Evolutionary conservation across 352 stramenopile genomes (phyloP).

Genomic region (Thalassiosira sp.): DNA sequence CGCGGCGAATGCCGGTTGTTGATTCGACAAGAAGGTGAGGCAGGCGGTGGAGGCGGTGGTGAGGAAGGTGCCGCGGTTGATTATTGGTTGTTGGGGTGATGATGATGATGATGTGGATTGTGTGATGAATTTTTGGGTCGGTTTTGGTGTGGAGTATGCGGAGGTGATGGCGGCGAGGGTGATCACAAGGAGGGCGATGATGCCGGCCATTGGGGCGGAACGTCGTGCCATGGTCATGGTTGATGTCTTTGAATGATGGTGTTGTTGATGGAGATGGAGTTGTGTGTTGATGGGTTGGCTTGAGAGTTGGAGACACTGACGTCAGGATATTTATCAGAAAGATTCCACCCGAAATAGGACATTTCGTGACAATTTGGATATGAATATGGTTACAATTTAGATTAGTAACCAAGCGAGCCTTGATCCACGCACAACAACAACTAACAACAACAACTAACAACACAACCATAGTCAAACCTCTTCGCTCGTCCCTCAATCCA

Average conservation of each 20-base stretch:
- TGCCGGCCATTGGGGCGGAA: not conserved
- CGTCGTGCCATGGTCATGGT: slow-evolving; percentile 11
- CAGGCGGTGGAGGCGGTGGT: slow-evolving; percentile 9
- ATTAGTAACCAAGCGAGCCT: too few species aligned
- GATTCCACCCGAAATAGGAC: too few species aligned
- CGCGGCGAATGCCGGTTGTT: slow-evolving; percentile 36
- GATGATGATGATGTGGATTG: slow-evolving; percentile 2
- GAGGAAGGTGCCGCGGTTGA: slow-evolving; percentile 27
- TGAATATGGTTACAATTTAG: too few species aligned
- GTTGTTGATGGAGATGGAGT: too few species aligned
- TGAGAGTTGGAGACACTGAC: too few species aligned
- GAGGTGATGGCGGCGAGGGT: slow-evolving; percentile 11
- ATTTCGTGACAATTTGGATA: too few species aligned
- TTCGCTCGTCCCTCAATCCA: too few species aligned
- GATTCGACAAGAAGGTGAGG: slow-evolving; percentile 21
- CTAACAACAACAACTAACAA: not conserved
- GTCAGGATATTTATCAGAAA: too few species aligned
- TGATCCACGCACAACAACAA: too few species aligned
- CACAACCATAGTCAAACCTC: too few species aligned
- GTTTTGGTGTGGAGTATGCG: slow-evolving; percentile 19
- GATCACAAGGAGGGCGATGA: slow-evolving; percentile 14
- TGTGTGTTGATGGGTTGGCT: too few species aligned
- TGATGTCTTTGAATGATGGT: not conserved
- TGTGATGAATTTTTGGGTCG: slow-evolving; percentile 2
- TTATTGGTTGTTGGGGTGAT: too few species aligned